Percentiles rank a stretch among this genome's conserved stretches.
Conservation (phyloP, 192 early-diverging fungal species). For the Coemansia sp. region DNA sequence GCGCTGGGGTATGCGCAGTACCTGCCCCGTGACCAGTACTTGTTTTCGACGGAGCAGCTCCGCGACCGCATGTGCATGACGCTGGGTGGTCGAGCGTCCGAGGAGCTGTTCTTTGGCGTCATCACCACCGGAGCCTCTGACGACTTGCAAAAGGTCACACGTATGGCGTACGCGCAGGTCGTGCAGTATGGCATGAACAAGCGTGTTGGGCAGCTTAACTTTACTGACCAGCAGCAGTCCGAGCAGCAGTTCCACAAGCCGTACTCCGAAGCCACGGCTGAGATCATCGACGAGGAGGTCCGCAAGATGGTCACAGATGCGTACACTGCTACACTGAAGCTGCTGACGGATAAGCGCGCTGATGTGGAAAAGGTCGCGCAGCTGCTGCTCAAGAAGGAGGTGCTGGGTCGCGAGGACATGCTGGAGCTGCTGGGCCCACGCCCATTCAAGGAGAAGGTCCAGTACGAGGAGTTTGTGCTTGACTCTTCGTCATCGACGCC, state of each 20-base stretch:
- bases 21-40: conserved; percentile 94
- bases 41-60: conserved; percentile 90
- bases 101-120: conserved; percentile 88
- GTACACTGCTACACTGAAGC: conserved; percentile 75
- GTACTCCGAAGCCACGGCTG: conserved; percentile 91
- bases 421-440: conserved; percentile 80
- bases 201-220: conserved; percentile 84
- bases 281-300: conserved; percentile 93
- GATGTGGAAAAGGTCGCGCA: conserved; percentile 92
- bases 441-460: conserved; percentile 72
- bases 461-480: conserved; percentile 68
- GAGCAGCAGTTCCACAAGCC: conserved; percentile 89
- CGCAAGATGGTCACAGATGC: conserved; percentile 77
- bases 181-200: conserved; percentile 94
- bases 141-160: conserved; percentile 96
- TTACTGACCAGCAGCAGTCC: conserved; percentile 62
- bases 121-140: conserved; percentile 95
- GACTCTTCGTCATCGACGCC: conserved; percentile 40
- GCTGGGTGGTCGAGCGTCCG: conserved; percentile 80
- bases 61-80: conserved; percentile 92
- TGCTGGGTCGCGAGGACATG: conserved; percentile 96
- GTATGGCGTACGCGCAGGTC: conserved; percentile 95
- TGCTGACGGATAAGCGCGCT: conserved; percentile 80
- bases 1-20: conserved; percentile 99
- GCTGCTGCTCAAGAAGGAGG: conserved; percentile 93